Evolutionary conservation across 2,329 filamentous ascomycete species (phyloP).

Genomic region (Anisogramma anomala): DNA sequence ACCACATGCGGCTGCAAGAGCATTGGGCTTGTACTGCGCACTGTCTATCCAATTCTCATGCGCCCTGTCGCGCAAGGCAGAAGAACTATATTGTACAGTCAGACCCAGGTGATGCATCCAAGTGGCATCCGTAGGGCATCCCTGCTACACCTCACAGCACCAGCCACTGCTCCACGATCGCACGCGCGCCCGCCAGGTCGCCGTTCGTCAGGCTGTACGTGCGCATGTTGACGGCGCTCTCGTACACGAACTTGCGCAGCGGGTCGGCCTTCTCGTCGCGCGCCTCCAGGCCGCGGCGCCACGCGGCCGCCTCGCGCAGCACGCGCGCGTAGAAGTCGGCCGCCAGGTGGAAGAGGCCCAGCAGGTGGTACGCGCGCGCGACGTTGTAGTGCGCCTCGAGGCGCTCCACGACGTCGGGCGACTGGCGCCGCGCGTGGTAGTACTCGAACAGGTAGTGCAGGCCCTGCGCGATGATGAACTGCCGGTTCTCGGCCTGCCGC

Average conservation of each 20-base stretch:
- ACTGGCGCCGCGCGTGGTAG: constrained; percentile 43
- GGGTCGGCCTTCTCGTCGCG: neutral
- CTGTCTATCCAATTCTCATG: too few species aligned
- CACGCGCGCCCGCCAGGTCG: constrained; percentile 47
- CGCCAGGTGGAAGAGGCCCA: constrained; percentile 63
- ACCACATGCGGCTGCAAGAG: too few species aligned
- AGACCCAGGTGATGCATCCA: too few species aligned
- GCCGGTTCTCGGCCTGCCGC: constrained; percentile 77
- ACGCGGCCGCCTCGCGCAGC: constrained; percentile 26
- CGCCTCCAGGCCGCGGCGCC: constrained; percentile 11
- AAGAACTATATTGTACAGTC: too few species aligned
- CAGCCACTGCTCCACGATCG: constrained; percentile 49
- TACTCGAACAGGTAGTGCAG: constrained; percentile 70
- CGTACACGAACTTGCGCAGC: constrained; percentile 49
- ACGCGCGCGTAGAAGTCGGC: constrained; percentile 54
- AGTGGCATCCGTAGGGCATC: too few species aligned
- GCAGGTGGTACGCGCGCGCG: constrained; percentile 61
- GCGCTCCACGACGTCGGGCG: constrained; percentile 28
- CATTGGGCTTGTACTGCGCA: too few species aligned
- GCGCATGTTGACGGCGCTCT: constrained; percentile 67
- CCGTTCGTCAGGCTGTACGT: constrained; percentile 54
- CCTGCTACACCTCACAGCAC: constrained; percentile 37
- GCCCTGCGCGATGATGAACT: constrained; percentile 77
- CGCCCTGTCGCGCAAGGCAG: too few species aligned
- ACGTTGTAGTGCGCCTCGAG: constrained; percentile 79